Percentiles rank a stretch among this genome's conserved stretches.
phyloP scores from a whole-genome alignment of 2,329 filamentous ascomycete genomes.

The Alternaria metachromatica region DNA sequence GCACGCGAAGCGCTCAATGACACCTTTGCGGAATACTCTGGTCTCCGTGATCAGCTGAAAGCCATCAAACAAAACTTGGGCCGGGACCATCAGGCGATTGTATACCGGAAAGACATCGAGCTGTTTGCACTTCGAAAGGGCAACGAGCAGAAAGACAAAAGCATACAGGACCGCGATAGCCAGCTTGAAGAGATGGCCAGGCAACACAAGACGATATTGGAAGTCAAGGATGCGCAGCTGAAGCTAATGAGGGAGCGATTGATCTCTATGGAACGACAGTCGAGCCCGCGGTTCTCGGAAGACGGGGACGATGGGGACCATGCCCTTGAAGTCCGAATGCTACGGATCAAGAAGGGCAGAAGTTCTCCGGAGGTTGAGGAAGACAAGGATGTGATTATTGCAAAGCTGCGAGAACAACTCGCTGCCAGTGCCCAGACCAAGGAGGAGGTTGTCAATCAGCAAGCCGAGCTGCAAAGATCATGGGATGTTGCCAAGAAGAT shows the following conservation, averaged over 20 bases:
- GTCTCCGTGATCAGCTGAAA: conserved; percentile 40
- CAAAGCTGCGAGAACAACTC: conserved; percentile 37
- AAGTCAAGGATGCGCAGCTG: conserved; percentile 41
- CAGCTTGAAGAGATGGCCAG: conserved; percentile 34
- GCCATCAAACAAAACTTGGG: conserved; percentile 38
- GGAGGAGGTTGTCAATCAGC: conserved; percentile 34
- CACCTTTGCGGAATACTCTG: conserved; percentile 38
- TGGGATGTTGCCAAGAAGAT: conserved; percentile 42
- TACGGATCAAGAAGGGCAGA: conserved; percentile 39
- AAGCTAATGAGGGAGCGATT: conserved; percentile 39
- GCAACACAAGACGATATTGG: conserved; percentile 35
- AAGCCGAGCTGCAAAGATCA: conserved; percentile 40
- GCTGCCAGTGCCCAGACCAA: conserved; percentile 21
- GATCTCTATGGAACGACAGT: conserved; percentile 30
- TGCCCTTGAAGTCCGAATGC: conserved; percentile 40
- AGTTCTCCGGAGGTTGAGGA: conserved; percentile 26
- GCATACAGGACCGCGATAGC: conserved; percentile 38
- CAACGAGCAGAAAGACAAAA: conserved; percentile 45
- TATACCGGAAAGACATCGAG: conserved; percentile 48
- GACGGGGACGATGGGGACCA: conserved; percentile 29
- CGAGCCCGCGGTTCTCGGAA: conserved; percentile 17
- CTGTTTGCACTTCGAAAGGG: conserved; percentile 46
- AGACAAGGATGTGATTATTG: conserved; percentile 36
- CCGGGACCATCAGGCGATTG: conserved; percentile 40
- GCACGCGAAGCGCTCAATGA: conserved; percentile 38